Conservation (phyloP, 306 rosid species). For the Cicer chorassanicum region DNA sequence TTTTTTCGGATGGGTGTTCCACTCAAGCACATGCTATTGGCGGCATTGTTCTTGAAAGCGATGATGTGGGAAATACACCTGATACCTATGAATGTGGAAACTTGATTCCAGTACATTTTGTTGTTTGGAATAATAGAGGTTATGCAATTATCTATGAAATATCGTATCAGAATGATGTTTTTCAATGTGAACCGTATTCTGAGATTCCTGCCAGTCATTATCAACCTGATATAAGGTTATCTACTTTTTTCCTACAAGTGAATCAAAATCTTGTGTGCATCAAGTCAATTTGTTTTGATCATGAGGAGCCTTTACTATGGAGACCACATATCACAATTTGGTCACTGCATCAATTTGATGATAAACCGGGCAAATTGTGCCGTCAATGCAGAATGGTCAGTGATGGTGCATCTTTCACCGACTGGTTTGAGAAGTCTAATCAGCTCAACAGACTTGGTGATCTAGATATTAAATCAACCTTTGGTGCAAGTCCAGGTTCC, state of each 20-base stretch:
- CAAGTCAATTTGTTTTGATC: slow-evolving; percentile 66
- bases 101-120: slow-evolving; percentile 50
- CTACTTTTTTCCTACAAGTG: slow-evolving; percentile 60
- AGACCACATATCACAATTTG: slow-evolving; percentile 70
- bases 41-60: slow-evolving; percentile 68
- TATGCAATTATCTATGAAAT: slow-evolving; percentile 61
- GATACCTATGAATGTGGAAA: slow-evolving; percentile 43
- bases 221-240: slow-evolving; percentile 54
- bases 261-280: slow-evolving; percentile 59
- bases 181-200: slow-evolving; percentile 61
- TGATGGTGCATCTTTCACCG: slow-evolving; percentile 54
- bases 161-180: slow-evolving; percentile 58
- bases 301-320: slow-evolving; percentile 77
- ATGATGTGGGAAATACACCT: slow-evolving; percentile 41
- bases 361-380: slow-evolving; percentile 50
- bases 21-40: slow-evolving; percentile 57
- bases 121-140: slow-evolving; percentile 79
- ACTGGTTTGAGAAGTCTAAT: slow-evolving; percentile 59
- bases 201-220: slow-evolving; percentile 69
- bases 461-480: slow-evolving; percentile 46
- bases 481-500: slow-evolving; percentile 46
- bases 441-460: slow-evolving; percentile 41
- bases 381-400: slow-evolving; percentile 58
- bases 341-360: slow-evolving; percentile 55
- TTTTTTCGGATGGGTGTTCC: slow-evolving; percentile 47